phyloP scores from a whole-genome alignment of 306 rosid genomes.

The Trifolium subterraneum region DNA sequence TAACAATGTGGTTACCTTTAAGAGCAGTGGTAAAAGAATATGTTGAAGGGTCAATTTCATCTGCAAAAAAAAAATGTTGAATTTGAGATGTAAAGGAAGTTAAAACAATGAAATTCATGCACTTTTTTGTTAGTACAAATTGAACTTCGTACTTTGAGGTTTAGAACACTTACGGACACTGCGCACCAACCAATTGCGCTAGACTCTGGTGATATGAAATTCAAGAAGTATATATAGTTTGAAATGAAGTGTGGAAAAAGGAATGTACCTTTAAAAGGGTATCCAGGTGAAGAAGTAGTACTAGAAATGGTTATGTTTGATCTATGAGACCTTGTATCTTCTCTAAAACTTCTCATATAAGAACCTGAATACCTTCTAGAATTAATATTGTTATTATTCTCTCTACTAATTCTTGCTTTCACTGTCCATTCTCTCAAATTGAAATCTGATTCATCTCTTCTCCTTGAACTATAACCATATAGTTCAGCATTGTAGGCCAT shows the following conservation, averaged over 20 bases:
- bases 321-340: constrained; percentile 85
- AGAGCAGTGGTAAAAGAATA: constrained; percentile 92
- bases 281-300: constrained; percentile 94
- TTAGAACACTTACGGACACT: background rate
- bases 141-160: background rate
- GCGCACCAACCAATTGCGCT: background rate
- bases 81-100: constrained; percentile 27
- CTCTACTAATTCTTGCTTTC: constrained; percentile 62
- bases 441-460: constrained; percentile 75
- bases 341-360: constrained; percentile 83
- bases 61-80: constrained; percentile 49
- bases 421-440: constrained; percentile 73
- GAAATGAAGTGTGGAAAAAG: constrained; percentile 7
- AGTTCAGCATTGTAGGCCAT: constrained; percentile 59
- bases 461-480: constrained; percentile 52
- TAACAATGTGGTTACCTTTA: constrained; percentile 57
- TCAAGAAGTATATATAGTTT: constrained; percentile 7
- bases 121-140: background rate
- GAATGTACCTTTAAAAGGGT: constrained; percentile 67
- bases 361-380: constrained; percentile 88
- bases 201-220: background rate
- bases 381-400: constrained; percentile 33
- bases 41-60: constrained; percentile 95
- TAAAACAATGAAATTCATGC: background rate
- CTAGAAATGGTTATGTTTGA: constrained; percentile 85